Evolutionary conservation across 2,329 filamentous ascomycete genomes (phyloP).

Genomic region (Atkinsonella hypoxylon): DNA sequence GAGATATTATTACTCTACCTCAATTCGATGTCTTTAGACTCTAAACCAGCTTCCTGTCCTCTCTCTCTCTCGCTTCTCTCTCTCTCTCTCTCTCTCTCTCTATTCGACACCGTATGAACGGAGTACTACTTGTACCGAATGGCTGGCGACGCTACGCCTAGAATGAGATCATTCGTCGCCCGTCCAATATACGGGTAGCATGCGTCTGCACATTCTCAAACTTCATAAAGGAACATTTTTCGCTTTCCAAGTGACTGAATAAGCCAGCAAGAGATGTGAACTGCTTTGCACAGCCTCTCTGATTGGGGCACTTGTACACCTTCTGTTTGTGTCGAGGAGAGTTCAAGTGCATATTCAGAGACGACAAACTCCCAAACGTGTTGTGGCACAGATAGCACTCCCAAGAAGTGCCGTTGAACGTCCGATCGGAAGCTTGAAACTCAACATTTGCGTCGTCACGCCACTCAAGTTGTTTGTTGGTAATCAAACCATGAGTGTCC

Average conservation of each 20-base stretch:
- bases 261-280: constrained; percentile 27
- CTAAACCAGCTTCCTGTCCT: neutral
- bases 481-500: constrained; percentile 35
- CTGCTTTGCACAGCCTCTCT: constrained; percentile 18
- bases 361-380: constrained; percentile 20
- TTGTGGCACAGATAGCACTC: constrained; percentile 31
- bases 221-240: constrained; percentile 25
- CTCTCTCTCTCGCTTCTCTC: no score
- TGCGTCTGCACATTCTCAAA: constrained; percentile 24
- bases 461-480: constrained; percentile 37
- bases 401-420: constrained; percentile 29
- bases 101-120: neutral
- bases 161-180: constrained; percentile 3
- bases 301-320: constrained; percentile 29
- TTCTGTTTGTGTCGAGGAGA: constrained; percentile 29
- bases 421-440: constrained; percentile 23
- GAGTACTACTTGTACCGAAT: neutral
- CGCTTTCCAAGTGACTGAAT: constrained; percentile 33
- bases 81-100: no score
- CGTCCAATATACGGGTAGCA: neutral
- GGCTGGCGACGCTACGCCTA: neutral
- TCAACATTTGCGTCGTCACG: constrained; percentile 14
- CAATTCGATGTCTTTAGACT: constrained; percentile 19
- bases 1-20: constrained; percentile 20
- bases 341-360: constrained; percentile 39